A percentile compares a stretch with the other conserved stretches of the same genome.
Evolutionary conservation across 1,284 basidiomycete genomes (phyloP).

Genomic region (Ceratobasidium theobromae): DNA sequence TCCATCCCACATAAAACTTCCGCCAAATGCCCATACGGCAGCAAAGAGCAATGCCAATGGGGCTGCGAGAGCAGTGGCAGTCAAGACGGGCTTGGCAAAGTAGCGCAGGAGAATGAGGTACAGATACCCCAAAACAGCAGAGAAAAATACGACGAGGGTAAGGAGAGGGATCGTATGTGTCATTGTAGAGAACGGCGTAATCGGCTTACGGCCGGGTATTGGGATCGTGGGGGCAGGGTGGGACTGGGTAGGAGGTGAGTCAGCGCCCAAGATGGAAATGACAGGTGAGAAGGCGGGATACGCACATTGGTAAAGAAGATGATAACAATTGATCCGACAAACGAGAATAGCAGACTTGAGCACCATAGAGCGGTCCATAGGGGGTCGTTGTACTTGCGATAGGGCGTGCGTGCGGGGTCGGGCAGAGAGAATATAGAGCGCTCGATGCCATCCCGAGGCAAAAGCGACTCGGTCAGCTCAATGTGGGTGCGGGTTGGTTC

Average conservation of each 20-base stretch:
- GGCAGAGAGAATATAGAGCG: conserved; percentile 69
- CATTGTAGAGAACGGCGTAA: conserved; percentile 69
- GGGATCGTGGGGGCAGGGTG: conserved; percentile 30
- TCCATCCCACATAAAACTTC: conserved; percentile 83
- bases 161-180: conserved; percentile 84
- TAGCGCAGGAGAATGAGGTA: conserved; percentile 76
- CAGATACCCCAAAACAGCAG: conserved; percentile 69
- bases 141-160: conserved; percentile 72
- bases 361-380: conserved; percentile 70
- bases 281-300: neutral
- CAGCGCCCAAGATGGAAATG: conserved; percentile 26
- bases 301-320: conserved; percentile 53
- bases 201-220: conserved; percentile 30
- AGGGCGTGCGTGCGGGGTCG: conserved; percentile 61
- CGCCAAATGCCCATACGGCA: conserved; percentile 84
- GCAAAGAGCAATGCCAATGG: conserved; percentile 80
- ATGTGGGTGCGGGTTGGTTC: conserved; percentile 52
- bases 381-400: conserved; percentile 69
- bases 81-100: conserved; percentile 79
- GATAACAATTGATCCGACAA: conserved; percentile 62
- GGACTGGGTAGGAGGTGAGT: conserved; percentile 31
- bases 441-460: conserved; percentile 64
- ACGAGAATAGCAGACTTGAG: conserved; percentile 56
- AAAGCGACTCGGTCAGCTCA: conserved; percentile 68
- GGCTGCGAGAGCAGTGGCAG: conserved; percentile 75